These are phyloP conservation scores for Chimonanthus praecox DNA, from an alignment of 164 flowering plant species.

Conservation along the genomic window DNA sequence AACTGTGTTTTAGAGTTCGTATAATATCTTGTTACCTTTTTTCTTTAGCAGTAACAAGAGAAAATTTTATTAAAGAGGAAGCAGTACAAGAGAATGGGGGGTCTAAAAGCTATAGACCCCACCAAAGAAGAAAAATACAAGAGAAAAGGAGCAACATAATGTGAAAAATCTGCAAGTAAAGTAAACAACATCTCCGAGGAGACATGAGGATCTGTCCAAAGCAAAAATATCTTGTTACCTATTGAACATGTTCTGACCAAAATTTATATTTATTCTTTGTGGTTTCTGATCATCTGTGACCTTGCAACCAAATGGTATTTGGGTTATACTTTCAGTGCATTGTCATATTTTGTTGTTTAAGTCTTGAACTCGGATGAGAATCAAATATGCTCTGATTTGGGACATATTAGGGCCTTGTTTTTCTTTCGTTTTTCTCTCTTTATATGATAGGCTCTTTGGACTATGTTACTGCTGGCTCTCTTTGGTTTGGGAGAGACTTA, in stretches of 20 bases:
- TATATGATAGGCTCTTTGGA: too few species aligned
- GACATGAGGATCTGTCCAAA: too few species aligned
- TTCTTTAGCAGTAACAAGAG: too few species aligned
- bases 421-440: too few species aligned
- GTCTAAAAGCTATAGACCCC: too few species aligned
- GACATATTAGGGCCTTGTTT: not conserved
- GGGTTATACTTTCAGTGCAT: not conserved
- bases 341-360: not conserved
- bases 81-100: too few species aligned
- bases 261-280: not conserved
- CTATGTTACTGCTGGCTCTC: not conserved
- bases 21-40: not conserved
- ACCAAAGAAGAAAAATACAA: too few species aligned
- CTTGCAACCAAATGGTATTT: not conserved
- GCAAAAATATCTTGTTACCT: not conserved
- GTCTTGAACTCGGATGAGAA: not conserved
- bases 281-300: not conserved
- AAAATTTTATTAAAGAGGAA: too few species aligned
- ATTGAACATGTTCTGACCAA: not conserved
- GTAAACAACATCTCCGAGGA: too few species aligned
- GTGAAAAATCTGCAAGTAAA: too few species aligned
- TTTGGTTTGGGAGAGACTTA: not conserved
- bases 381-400: not conserved
- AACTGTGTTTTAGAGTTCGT: not conserved
- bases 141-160: not conserved